Percentiles rank a stretch among this genome's conserved stretches.
Evolutionary conservation across 306 rosid species (phyloP).

Genomic region (Abrus pulchellus): DNA sequence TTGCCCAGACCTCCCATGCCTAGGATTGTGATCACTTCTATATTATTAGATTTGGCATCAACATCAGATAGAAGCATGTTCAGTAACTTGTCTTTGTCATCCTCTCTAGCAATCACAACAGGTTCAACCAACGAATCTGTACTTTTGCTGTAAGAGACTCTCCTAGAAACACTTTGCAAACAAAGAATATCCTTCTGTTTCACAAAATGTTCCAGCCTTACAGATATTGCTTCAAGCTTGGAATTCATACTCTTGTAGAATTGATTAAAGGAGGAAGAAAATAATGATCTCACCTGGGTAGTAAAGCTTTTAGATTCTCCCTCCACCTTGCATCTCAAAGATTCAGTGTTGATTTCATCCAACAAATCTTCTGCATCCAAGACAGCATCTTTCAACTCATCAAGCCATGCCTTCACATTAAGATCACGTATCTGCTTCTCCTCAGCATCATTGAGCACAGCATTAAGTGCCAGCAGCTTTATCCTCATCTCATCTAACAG

Average conservation of each 20-base stretch:
- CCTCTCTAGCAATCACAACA: too few relatives aligned
- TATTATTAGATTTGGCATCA: too few relatives aligned
- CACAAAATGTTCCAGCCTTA: too few relatives aligned
- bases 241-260: conserved; percentile 45
- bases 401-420: conserved; percentile 28
- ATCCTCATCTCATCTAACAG: conserved; percentile 22
- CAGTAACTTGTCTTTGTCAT: too few relatives aligned
- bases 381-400: conserved; percentile 32
- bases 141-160: too few relatives aligned
- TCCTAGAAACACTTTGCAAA: too few relatives aligned
- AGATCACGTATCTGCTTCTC: conserved; percentile 12
- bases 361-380: conserved; percentile 39
- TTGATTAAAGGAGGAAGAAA: conserved; percentile 43
- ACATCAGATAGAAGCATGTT: too few relatives aligned
- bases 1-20: too few relatives aligned
- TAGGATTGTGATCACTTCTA: too few relatives aligned
- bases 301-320: neutral
- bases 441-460: conserved; percentile 45
- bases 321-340: neutral
- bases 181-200: too few relatives aligned
- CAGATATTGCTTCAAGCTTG: too few relatives aligned
- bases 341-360: conserved; percentile 17
- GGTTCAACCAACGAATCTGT: too few relatives aligned
- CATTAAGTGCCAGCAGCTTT: conserved; percentile 10
- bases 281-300: conserved; percentile 46